Evolutionary conservation across 1,139 yeast genomes (phyloP).

Genomic region (Blastobotrys proliferans): DNA sequence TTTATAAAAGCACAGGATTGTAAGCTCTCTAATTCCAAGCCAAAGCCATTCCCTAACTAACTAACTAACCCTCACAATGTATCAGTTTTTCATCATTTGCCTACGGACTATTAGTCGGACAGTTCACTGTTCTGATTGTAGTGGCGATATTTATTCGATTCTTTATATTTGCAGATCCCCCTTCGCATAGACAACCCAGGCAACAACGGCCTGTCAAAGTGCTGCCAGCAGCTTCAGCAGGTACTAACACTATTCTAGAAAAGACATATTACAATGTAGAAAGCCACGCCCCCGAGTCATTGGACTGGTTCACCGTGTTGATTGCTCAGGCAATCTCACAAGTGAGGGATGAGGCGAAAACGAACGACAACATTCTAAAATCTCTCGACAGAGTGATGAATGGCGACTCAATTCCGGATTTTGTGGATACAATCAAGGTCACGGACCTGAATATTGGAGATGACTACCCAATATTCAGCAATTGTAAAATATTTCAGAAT

Average conservation of each 20-base stretch:
- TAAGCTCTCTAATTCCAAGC: too few species aligned
- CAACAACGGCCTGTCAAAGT: conserved; percentile 27
- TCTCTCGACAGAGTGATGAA: conserved; percentile 57
- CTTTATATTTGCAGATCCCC: conserved; percentile 80
- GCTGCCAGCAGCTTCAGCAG: conserved; percentile 31
- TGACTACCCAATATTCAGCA: conserved; percentile 91
- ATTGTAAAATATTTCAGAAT: conserved; percentile 66
- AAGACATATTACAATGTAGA: conserved; percentile 90
- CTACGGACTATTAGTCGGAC: conserved; percentile 52
- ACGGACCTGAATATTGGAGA: conserved; percentile 92
- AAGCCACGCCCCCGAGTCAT: conserved; percentile 80
- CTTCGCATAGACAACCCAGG: conserved; percentile 25
- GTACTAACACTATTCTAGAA: conserved; percentile 56
- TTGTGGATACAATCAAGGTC: conserved; percentile 68
- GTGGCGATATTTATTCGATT: conserved; percentile 73
- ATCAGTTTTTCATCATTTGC: conserved; percentile 28
- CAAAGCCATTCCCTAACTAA: too few species aligned
- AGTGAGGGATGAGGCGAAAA: conserved; percentile 77
- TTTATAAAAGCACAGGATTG: conserved; percentile 5
- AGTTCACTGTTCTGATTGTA: conserved; percentile 74
- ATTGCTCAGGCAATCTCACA: conserved; percentile 89
- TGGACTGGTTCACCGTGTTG: conserved; percentile 95
- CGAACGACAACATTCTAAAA: conserved; percentile 77
- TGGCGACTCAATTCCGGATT: conserved; percentile 64
- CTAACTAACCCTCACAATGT: too few species aligned